Evolutionary conservation across 2,329 filamentous ascomycete genomes (phyloP), one percentile per base, ranked within the genome.

Genomic region (Corniculantispora saksenae): DNA sequence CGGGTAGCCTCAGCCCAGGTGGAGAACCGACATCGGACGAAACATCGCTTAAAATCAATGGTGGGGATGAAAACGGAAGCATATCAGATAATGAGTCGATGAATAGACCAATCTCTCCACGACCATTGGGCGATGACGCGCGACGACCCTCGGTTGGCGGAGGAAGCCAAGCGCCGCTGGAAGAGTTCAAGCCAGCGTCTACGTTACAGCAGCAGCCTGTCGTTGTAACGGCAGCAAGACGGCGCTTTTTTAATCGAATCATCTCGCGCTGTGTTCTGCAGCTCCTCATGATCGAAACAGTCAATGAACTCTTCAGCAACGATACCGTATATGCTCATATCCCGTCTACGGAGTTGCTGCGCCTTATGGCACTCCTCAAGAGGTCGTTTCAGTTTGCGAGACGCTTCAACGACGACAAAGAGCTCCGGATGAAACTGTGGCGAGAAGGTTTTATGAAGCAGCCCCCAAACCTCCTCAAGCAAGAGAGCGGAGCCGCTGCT

Each of bases 401-500:
- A 73, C 91, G 91, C 71, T 99, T 99, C 84, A 99, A 99, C 77
- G 93, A 93, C 68, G 94, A 99, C 79, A 97, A 97, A 78, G 95
- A 98, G 70, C 83, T 99, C 45, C 89, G 95, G 54, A 97, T 97
- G 85, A 88, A 92, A 21, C 84, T 99, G 21, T 99, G 96, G 93
- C 86, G 93, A 59, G 95, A 99, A 76, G 95, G 96, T 0, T 99
- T 99, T 83, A 99, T 99, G 95, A 97, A 97, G 80, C 95, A 99
- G 75, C 94, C 95, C 19, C 95, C 95, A 3, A 99, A 99, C 73
- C 83, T 99, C 15, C 85, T 99, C 35, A 99, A 99, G 81, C 95
- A 99, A 76, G 95, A 99, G 80, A 92, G 88, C 67, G 94, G 95
- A 48, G 92, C 91, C 63, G 95, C 95, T 0, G 92, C 92, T 2